Evolutionary conservation across 1,284 basidiomycete genomes (phyloP), one percentile per base, ranked within the genome.

Genomic region (Meripilus lineatus): DNA sequence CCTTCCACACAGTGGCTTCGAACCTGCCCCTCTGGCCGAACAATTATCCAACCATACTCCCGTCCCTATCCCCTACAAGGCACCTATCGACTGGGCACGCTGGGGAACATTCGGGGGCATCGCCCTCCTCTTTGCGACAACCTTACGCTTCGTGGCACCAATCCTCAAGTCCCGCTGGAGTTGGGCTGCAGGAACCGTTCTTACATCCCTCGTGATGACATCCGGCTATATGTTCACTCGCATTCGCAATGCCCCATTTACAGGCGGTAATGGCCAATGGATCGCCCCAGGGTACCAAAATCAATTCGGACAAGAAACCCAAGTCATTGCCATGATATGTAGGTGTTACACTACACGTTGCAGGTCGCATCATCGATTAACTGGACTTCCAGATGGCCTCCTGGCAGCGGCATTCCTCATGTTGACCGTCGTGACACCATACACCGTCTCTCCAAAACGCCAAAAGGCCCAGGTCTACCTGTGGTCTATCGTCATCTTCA

Each of bases 161-260:
- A 64, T 92, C 50, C 63, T 94, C 36, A 69, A 78, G 55, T 89
- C 74, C 51, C 81, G 83, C 49, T 93, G 89, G 89, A 73, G 80
- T 10, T 93, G 90, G 90, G 86, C 85, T 3, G 57, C 71, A 10
- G 66, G 69, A 37, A 81, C 76, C 21, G 67, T 93, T 43, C 51
- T 84, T 45, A 74, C 77, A 4, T 84, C 84, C 30, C 74, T 94
- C 25, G 67, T 90, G 55, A 93, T 95, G 83, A 94, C 83, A 8
- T 81, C 84, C 6, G 93, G 93, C 3, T 89, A 86, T 71, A 99
- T 99, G 96, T 99, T 96, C 73, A 92, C 90, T 55, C 84, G 84
- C 51, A 99, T 99, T 58, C 84, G 95, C 50, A 75, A 75, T 38
- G 79, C 80, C 45, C 93, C 93, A 2, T 92, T 81, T 58, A 72